A percentile compares a stretch with the other conserved stretches of the same genome.
Conservation (phyloP, 306 rosid species). For the Canavalia ensiformis region DNA sequence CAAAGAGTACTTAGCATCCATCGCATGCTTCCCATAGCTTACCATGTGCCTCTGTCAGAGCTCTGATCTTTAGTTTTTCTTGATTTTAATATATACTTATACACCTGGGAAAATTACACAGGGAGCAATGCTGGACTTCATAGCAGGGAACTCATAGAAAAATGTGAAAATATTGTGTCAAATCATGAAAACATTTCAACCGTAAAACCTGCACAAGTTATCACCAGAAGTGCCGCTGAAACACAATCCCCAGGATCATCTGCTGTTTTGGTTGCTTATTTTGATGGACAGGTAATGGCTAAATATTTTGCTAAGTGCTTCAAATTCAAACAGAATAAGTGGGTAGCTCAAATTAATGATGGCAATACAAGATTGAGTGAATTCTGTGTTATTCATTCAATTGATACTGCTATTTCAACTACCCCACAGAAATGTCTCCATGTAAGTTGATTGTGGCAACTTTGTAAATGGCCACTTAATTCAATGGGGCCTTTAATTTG, state of each 20-base stretch:
- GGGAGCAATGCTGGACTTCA: slow-evolving; percentile 62
- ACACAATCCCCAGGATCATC: slow-evolving; percentile 69
- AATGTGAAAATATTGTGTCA: slow-evolving; percentile 61
- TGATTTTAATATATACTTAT: slow-evolving; percentile 22
- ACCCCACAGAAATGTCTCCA: neutral
- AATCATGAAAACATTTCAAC: slow-evolving; percentile 50
- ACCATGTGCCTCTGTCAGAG: slow-evolving; percentile 14
- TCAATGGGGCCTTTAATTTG: neutral
- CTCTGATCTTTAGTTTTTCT: slow-evolving; percentile 33
- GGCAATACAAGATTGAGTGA: slow-evolving; percentile 20
- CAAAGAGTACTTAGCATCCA: slow-evolving; percentile 11
- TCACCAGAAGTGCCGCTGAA: slow-evolving; percentile 61
- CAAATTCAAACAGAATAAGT: slow-evolving; percentile 1
- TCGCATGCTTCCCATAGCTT: slow-evolving; percentile 31
- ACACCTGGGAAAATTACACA: slow-evolving; percentile 40
- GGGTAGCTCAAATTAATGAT: slow-evolving; percentile 28
- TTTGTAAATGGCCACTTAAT: neutral
- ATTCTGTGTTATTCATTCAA: slow-evolving; percentile 27
- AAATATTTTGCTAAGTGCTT: slow-evolving; percentile 19
- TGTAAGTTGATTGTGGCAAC: neutral
- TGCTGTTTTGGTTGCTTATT: slow-evolving; percentile 66
- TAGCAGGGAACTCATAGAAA: slow-evolving; percentile 72
- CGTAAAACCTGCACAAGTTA: slow-evolving; percentile 64
- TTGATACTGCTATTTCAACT: slow-evolving; percentile 19
- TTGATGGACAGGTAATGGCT: slow-evolving; percentile 79